Evolutionary conservation across 768 basidiomycete species (phyloP).

Genomic region (Trichaptum fuscoviolaceum): DNA sequence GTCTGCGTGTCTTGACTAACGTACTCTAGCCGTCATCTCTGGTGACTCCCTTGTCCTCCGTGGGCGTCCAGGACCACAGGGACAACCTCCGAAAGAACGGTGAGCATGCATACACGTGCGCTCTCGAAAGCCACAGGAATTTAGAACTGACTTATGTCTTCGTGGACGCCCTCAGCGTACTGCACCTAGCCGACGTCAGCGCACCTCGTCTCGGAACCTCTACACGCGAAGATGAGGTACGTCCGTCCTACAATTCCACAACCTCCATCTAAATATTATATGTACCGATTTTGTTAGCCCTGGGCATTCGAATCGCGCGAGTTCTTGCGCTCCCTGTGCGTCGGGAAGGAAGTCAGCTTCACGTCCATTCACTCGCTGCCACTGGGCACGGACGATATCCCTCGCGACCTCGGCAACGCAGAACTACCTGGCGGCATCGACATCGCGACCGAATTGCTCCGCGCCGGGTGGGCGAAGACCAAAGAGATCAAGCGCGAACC

Average conservation of each 20-base stretch:
- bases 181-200: slow-evolving; percentile 84
- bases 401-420: slow-evolving; percentile 75
- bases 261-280: slow-evolving; percentile 6
- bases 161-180: slow-evolving; percentile 45
- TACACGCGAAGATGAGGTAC: slow-evolving; percentile 84
- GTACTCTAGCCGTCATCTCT: slow-evolving; percentile 71
- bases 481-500: slow-evolving; percentile 84
- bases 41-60: slow-evolving; percentile 87
- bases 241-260: slow-evolving; percentile 9
- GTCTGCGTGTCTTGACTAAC: slow-evolving; percentile 21
- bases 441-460: slow-evolving; percentile 70
- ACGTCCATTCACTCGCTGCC: slow-evolving; percentile 75
- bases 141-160: background rate
- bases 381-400: slow-evolving; percentile 59
- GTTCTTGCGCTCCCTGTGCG: slow-evolving; percentile 76
- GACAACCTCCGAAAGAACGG: slow-evolving; percentile 90
- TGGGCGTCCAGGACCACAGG: slow-evolving; percentile 69
- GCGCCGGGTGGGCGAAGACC: slow-evolving; percentile 88
- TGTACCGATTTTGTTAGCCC: slow-evolving; percentile 40
- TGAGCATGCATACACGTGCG: slow-evolving; percentile 26
- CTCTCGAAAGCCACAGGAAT: background rate
- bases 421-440: slow-evolving; percentile 65
- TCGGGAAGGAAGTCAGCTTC: slow-evolving; percentile 90
- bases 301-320: slow-evolving; percentile 94
- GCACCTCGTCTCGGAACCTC: slow-evolving; percentile 83